Base-by-base conservation (phyloP, 768 basidiomycete species). In the Agrocybe praecox region DNA sequence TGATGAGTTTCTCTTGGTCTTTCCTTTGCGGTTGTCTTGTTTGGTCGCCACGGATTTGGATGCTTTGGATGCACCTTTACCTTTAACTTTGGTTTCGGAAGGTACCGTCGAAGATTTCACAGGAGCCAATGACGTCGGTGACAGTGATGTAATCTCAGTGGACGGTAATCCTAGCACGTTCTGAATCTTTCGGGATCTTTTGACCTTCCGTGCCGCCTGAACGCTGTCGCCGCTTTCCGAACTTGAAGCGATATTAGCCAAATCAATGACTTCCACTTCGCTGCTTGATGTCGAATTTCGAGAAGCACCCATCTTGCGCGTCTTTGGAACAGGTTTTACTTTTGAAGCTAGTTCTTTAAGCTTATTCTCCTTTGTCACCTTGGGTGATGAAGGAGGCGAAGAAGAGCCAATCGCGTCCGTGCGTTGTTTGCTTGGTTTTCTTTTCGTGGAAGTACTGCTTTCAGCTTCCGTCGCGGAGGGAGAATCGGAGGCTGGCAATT, bases 161-260 rank as follows among this genome's bases (percentile, higher is more conserved):
- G 12, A 40, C 12, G 5, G 36, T 14, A 40, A 40, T 40, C 36
- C 45, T 14, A 46, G 8, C 19, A 14, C 5, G 11, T 9, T 19
- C 19, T 34, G 33, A 40, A n/a, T 21, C 19, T 42, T 52, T 36
- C 24, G 32, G 34, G 36, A 48, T 33, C 54, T 46, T 21, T 53
- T 53, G 33, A 43, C 53, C 42, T 49, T 33, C 42, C 42, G 52
- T 19, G 19, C 47, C 5, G 56, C 44, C n/a, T 21, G 23, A 33
- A 32, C 34, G 15, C 36, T 33, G 17, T 34, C 44, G 24, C 51
- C 49, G 17, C 26, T 36, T 34, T 40, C 52, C 5, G 60, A 61
- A 24, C 48, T 50, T n/a, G 52, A 57, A 33, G 55, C 56, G 50
- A 52, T 55, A 43, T 49, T 47, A 42, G 46, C 48, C 42, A 53